Evolutionary conservation across 306 rosid genomes (phyloP), one percentile per base, ranked within the genome.

Genomic region (Fagus crenata): DNA sequence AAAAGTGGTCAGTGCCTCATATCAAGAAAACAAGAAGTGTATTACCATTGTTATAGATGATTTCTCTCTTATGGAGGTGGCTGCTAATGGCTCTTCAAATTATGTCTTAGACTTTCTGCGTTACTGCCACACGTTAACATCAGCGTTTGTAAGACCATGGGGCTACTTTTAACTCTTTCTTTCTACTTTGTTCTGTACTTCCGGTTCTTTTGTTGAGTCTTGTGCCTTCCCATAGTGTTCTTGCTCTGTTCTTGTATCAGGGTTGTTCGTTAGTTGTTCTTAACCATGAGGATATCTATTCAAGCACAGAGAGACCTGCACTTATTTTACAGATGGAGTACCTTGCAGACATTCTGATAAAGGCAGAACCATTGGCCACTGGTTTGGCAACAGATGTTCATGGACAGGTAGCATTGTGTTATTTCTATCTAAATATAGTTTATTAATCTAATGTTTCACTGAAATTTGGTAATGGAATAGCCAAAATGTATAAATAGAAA

Each of bases 301-400:
- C 77, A 73, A 65, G 86, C 84, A 89, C 14, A 7, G 93, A 87
- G 78, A 90, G 70, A 85, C 90, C 96, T 22, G 60, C 79, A 37
- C 73, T 90, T 83, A 81, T 82, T 77, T 85, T 91, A 81, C 97
- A 89, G 84, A 81, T 90, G 89, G 97, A 95, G 86, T 80, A 88
- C 87, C 92, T 84, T 59, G 99, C 97, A 39, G 96, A 86, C 43
- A 80, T 95, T 77, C 83, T 88, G 88, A 82, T 92, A 75, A 92
- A 85, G 81, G 90, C 84, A 40, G 97, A 88, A 73, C 97, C 99
- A 8, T 82, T 95, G 85, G 89, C 92, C 83, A 95, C 97, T 80
- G 99, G 99, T 77, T 86, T 88, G 81, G 97, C 99, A 56, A 88
- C 89, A 83, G 99, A 95, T 71, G 99, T 92, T 86, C 97, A 95